Evolutionary conservation across 768 basidiomycete genomes (phyloP).

Genomic region (Hygrophorus russula): DNA sequence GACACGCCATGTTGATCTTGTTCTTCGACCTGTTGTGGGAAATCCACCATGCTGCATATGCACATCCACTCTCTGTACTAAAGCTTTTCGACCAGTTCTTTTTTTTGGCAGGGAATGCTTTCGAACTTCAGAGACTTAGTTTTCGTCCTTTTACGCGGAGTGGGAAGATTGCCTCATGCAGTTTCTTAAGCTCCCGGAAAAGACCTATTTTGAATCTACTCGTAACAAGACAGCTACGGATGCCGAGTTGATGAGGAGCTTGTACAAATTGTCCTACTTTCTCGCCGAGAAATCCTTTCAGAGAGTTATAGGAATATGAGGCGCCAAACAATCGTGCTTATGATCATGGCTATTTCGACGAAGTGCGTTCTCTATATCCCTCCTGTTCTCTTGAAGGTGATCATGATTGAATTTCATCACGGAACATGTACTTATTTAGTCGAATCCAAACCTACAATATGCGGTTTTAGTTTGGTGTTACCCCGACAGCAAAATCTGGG

Average conservation of each 20-base stretch:
- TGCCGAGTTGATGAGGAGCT: slow-evolving; percentile 5
- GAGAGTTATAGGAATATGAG: slow-evolving; percentile 8
- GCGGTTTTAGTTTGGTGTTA: slow-evolving; percentile 8
- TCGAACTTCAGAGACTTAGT: slow-evolving; percentile 5
- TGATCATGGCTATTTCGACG: slow-evolving; percentile 9
- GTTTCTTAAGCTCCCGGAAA: slow-evolving; percentile 6
- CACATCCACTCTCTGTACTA: slow-evolving; percentile 9
- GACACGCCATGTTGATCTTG: slow-evolving; percentile 8
- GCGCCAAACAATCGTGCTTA: slow-evolving; percentile 10
- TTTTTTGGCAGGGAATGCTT: slow-evolving; percentile 10
- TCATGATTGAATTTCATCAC: slow-evolving; percentile 8
- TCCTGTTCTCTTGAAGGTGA: slow-evolving; percentile 11
- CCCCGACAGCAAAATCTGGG: slow-evolving; percentile 9
- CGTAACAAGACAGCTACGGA: slow-evolving; percentile 6
- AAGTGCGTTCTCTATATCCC: slow-evolving; percentile 8
- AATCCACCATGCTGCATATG: slow-evolving; percentile 10
- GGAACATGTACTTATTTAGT: slow-evolving; percentile 7
- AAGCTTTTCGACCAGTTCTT: slow-evolving; percentile 8
- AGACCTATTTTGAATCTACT: slow-evolving; percentile 9
- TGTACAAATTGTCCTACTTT: slow-evolving; percentile 6
- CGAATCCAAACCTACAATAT: slow-evolving; percentile 6
- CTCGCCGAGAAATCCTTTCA: slow-evolving; percentile 7
- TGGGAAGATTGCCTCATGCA: slow-evolving; percentile 8
- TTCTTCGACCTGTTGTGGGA: slow-evolving; percentile 10
- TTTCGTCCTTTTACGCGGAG: slow-evolving; percentile 5